Conservation (phyloP, 805 yeast genomes). For the Myxozyma vanderwaltii region DNA sequence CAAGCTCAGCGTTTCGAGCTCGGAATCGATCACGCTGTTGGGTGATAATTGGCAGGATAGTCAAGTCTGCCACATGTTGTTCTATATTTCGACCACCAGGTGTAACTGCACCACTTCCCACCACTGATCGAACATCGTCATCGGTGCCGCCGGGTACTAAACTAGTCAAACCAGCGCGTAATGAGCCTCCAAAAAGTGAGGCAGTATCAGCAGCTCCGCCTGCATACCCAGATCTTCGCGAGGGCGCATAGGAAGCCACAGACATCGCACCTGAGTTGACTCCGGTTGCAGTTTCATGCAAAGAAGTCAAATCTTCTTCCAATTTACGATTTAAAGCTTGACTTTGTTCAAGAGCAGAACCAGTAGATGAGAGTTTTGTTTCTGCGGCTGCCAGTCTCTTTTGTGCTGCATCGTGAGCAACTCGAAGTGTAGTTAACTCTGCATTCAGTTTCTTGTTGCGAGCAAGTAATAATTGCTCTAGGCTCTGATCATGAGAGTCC, state of each 20-base stretch:
- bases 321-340: conserved; percentile 58
- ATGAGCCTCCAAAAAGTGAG: conserved; percentile 28
- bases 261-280: conserved; percentile 29
- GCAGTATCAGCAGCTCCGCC: conserved; percentile 25
- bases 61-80: conserved; percentile 33
- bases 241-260: conserved; percentile 26
- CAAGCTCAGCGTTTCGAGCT: conserved; percentile 77
- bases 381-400: conserved; percentile 50
- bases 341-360: conserved; percentile 48
- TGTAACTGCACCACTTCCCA: conserved; percentile 8
- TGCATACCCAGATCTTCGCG: conserved; percentile 24
- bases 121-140: conserved; percentile 11
- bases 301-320: conserved; percentile 69
- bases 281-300: conserved; percentile 49
- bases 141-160: conserved; percentile 14
- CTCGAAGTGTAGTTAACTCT: conserved; percentile 67
- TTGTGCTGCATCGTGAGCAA: conserved; percentile 54
- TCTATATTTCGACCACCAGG: conserved; percentile 21
- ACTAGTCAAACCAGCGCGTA: conserved; percentile 28
- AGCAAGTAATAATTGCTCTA: conserved; percentile 64
- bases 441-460: conserved; percentile 73
- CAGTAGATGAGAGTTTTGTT: conserved; percentile 42
- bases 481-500: conserved; percentile 32
- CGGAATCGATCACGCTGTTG: conserved; percentile 95
- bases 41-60: conserved; percentile 79